These are phyloP conservation scores for Pneumocystis wakefieldiae DNA, from an alignment of 1,139 yeast genomes.

Conservation along the genomic window DNA sequence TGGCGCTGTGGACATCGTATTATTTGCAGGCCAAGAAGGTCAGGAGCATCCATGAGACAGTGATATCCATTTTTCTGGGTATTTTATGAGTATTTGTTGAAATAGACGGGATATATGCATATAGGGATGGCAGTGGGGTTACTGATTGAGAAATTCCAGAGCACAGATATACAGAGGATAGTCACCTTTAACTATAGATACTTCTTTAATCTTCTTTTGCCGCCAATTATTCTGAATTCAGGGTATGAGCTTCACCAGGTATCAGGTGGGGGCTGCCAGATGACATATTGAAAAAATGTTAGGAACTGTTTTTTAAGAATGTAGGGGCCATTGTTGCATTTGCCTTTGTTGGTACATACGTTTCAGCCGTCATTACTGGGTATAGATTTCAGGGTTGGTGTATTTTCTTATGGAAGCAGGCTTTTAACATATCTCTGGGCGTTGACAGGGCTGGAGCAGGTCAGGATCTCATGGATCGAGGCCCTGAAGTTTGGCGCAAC, in stretches of 20 bases:
- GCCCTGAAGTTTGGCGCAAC: conserved; percentile 97
- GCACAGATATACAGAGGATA: conserved; percentile 92
- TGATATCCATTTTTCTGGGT: conserved; percentile 86
- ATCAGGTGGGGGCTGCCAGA: not conserved
- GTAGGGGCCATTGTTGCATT: conserved; percentile 81
- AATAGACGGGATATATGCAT: not conserved
- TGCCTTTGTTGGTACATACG: conserved; percentile 94
- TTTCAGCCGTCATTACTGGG: conserved; percentile 81
- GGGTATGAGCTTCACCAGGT: conserved; percentile 88
- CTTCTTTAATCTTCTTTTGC: conserved; percentile 83
- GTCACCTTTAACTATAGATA: conserved; percentile 90
- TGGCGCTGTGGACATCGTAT: conserved; percentile 91
- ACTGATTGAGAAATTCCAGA: conserved; percentile 77
- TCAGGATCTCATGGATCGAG: conserved; percentile 79
- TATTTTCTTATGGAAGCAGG: not conserved
- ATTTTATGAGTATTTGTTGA: conserved; percentile 21
- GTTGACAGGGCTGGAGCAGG: conserved; percentile 74
- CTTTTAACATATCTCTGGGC: conserved; percentile 64
- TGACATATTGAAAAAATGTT: not conserved
- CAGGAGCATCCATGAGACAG: conserved; percentile 93
- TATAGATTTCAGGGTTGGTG: not conserved
- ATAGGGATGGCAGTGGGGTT: conserved; percentile 52
- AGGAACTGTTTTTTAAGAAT: conserved; percentile 78
- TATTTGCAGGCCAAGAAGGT: conserved; percentile 81
- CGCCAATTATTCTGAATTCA: conserved; percentile 90